Base-by-base conservation (phyloP, 2,329 filamentous ascomycete species). In the Alternaria longipes region DNA sequence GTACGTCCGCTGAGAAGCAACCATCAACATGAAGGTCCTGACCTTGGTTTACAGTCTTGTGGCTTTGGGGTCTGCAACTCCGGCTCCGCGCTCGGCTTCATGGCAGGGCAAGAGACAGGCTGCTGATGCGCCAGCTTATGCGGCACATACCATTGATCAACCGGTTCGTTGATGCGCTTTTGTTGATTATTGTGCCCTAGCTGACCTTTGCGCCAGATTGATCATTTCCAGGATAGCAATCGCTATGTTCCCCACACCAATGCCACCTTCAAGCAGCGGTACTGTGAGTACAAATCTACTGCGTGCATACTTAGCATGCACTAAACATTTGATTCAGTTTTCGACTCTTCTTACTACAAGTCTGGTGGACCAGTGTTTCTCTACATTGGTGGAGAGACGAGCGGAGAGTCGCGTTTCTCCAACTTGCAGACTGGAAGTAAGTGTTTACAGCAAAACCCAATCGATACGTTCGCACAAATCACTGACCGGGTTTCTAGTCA, bases 211-310 rank as follows among this genome's bases (percentile, higher is more conserved):
- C 3, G 26, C 11, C 63, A 80, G 71, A 82, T 84, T 63, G 82
- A 84, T 63, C 82, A 84, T 69, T 83, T 83, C 49, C 82, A 79
- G 8, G 59, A 79, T n/a, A 75, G 72, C 38, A 63, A 72, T n/a
- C 71, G 72, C 8, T 83, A 83, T 68, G 66, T 68, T 12, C 80
- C 78, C 5, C 82, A 80, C 64, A 78, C 78, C 12, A 80, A 81
- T 59, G 82, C 77, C 18, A 87, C 84, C 1, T 87, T 86, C 69
- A 79, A 80, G 51, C 85, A 87, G 71, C 81, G 84, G 47, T 87
- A 85, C 69, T 86, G 55, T 45, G 28, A 47, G 55, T 45, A 28
- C 20, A 18, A 2, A 12, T 47, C 6, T 11, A 8, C 14, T 18
- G 3, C 32, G 22, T 24, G n/a, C 11, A 16, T 32, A 20, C 18